Conservation (phyloP, 345 rosid genomes). For the Bretschneidera sinensis region DNA sequence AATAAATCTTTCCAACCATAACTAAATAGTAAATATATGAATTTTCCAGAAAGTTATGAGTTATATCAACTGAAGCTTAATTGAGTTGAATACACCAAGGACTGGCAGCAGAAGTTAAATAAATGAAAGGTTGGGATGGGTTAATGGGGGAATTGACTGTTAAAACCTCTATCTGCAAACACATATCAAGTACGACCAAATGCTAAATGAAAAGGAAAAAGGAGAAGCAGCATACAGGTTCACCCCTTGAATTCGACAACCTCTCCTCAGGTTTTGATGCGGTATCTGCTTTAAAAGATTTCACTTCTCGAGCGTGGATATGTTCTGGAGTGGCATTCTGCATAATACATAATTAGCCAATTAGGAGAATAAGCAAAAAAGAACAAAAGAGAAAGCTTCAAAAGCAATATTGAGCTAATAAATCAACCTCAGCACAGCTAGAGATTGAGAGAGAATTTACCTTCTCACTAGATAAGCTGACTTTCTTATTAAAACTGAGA, state of each 20-base stretch:
- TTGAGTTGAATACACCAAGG: slow-evolving; percentile 11
- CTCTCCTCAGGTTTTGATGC: slow-evolving; percentile 26
- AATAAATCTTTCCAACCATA: no score
- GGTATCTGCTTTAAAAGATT: slow-evolving; percentile 23
- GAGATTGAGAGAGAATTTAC: slow-evolving; percentile 27
- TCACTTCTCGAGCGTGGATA: slow-evolving; percentile 28
- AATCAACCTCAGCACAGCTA: neutral
- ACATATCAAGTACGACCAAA: neutral
- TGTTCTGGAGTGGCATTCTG: slow-evolving; percentile 35
- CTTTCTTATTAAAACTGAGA: slow-evolving; percentile 35
- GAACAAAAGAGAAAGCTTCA: slow-evolving; percentile 1
- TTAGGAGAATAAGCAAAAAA: neutral
- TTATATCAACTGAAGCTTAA: neutral
- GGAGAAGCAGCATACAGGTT: slow-evolving; percentile 20
- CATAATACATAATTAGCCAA: slow-evolving; percentile 8
- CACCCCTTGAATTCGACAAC: slow-evolving; percentile 20
- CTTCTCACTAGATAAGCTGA: slow-evolving; percentile 43
- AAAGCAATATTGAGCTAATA: neutral
- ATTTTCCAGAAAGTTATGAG: neutral
- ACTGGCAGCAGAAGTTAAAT: neutral
- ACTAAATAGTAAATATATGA: no score
- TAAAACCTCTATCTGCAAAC: neutral
- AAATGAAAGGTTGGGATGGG: neutral
- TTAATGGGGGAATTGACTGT: neutral
- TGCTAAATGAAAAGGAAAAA: slow-evolving; percentile 2